phyloP scores from a whole-genome alignment of 148 eudicot genomes.

The Rhododendron vialii region DNA sequence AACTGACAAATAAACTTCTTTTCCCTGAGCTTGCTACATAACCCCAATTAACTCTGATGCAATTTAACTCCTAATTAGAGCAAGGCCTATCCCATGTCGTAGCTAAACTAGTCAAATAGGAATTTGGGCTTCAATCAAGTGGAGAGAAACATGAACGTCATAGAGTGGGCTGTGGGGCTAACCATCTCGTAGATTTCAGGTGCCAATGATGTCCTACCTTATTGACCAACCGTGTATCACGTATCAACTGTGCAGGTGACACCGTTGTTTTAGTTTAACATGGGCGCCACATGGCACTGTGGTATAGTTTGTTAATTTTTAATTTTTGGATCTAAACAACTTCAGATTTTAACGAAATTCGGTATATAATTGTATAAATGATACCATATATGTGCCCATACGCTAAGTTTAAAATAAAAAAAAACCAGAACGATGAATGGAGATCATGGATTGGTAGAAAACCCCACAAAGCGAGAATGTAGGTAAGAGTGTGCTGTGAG shows the following conservation, averaged over 20 bases:
- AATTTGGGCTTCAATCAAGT: neutral
- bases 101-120: neutral
- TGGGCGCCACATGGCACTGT: neutral
- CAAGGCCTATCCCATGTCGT: neutral
- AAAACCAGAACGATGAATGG: neutral
- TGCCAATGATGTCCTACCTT: neutral
- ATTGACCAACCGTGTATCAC: neutral
- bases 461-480: neutral
- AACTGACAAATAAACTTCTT: neutral
- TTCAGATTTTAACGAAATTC: too few species aligned
- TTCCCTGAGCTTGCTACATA: neutral
- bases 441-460: neutral
- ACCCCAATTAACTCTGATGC: neutral
- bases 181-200: neutral
- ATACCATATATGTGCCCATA: neutral
- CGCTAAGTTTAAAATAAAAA: neutral
- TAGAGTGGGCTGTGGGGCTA: neutral
- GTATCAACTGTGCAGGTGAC: neutral
- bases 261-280: neutral
- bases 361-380: too few species aligned
- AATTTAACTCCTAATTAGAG: neutral
- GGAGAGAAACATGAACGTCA: neutral
- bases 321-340: neutral
- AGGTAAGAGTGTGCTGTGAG: neutral
- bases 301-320: neutral